A percentile compares a stretch with the other conserved stretches of the same genome.
phyloP scores from a whole-genome alignment of 768 basidiomycete genomes.

The Tephrocybe sp. region DNA sequence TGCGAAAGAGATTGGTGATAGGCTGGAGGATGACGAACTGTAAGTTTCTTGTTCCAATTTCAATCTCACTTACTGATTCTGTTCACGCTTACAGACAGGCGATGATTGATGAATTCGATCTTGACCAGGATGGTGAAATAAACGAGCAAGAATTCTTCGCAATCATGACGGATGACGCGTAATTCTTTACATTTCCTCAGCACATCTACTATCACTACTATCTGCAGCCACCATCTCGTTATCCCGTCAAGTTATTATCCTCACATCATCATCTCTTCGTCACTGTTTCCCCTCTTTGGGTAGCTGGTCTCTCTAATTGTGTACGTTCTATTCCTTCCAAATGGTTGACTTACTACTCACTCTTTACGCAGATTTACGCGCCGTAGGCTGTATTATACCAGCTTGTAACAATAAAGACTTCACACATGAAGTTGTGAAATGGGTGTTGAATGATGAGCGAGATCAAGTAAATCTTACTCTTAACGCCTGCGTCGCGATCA shows the following conservation, averaged over 20 bases:
- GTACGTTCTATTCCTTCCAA: slow-evolving; percentile 4
- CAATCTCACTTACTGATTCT: slow-evolving; percentile 1
- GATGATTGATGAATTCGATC: slow-evolving; percentile 99
- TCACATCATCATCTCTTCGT: slow-evolving; percentile 8
- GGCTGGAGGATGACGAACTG: slow-evolving; percentile 95
- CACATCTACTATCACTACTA: background rate
- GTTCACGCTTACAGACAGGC: slow-evolving; percentile 68
- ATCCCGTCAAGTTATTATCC: slow-evolving; percentile 11
- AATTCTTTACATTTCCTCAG: slow-evolving; percentile 14
- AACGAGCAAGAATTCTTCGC: slow-evolving; percentile 95
- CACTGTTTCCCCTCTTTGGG: slow-evolving; percentile 4
- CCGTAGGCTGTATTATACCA: slow-evolving; percentile 11
- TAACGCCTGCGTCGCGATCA: too few relatives aligned
- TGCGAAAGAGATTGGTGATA: slow-evolving; percentile 95
- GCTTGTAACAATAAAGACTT: slow-evolving; percentile 9
- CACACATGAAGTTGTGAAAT: background rate
- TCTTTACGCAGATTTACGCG: slow-evolving; percentile 8
- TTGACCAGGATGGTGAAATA: slow-evolving; percentile 98
- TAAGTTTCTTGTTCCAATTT: slow-evolving; percentile 43
- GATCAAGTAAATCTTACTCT: too few relatives aligned
- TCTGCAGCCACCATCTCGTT: slow-evolving; percentile 9
- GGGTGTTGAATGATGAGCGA: too few relatives aligned
- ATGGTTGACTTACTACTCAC: background rate
- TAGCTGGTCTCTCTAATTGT: slow-evolving; percentile 11
- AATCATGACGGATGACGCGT: slow-evolving; percentile 95